Evolutionary conservation across 495 filamentous ascomycete genomes (phyloP), one percentile per base, ranked within the genome.

Genomic region (Aspergillus olivimuriae): DNA sequence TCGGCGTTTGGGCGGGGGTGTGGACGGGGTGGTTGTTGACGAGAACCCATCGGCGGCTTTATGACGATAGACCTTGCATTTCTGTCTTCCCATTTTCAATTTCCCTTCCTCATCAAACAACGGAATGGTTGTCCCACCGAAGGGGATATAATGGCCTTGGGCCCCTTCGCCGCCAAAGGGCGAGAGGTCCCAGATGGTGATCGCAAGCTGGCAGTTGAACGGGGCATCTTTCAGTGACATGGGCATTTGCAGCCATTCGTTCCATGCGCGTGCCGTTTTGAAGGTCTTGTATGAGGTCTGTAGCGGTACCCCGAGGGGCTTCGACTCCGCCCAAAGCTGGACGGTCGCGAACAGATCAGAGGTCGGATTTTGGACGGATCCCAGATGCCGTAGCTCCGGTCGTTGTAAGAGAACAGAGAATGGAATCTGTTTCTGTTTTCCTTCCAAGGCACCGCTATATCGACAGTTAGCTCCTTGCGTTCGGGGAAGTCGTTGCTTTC

Each of bases 111-210:
- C 77, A 53, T 97, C 91, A 61, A 97, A 99, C 7, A 99, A 63
- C 0, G 81, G 66, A 26, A 99, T 75, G 0, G 92, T 96, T 7
- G 92, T 96, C 17, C 92, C 92, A 11, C 91, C 94, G 63, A 96
- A 97, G 0, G 94, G 91, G 7, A 92, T 74, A 18, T 86, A 80
- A 67, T 94, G 88, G 6, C 76, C 80, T 22, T 80, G 72, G 4
- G 77, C 67, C 31, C 77, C 75, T 28, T 77, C 63, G 24, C 81
- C 77, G 21, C 81, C 80, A 15, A 82, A 77, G 3, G 90, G 88
- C 4, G 87, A 92, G 17, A 97, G 61, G 56, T 99, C 92, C 94
- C 92, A 96, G 41, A 96, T 66, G 9, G 92, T 99, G 34, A 99
- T 86, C 9, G 94, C 92, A 21, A 99, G 74, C 53, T 88, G 86